Evolutionary conservation across 768 basidiomycete genomes (phyloP), one percentile per base, ranked within the genome.

Genomic region (Floccularia luteovirens): DNA sequence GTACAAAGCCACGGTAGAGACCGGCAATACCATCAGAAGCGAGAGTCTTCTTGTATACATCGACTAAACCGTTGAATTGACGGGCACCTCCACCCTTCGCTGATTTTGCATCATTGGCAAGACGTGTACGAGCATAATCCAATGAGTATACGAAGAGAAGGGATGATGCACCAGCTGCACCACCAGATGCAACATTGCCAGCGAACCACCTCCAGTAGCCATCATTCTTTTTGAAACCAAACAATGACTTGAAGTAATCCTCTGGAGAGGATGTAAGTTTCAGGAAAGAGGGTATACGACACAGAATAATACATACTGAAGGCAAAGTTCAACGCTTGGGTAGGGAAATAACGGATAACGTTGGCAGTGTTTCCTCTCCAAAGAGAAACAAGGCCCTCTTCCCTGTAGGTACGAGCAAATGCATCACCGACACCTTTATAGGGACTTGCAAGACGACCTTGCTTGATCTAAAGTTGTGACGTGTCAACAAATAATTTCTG

Each of bases 361-460:
- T 99, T 99, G 79, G 96, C 94, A 43, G 94, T 98, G 82, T 99
- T 99, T 67, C 96, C 96, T 72, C 96, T 75, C 96, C 96, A 98
- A 58, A 99, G 74, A 16, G 96, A 87, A 47, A 91, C 74, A 39
- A 96, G 69, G 64, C 96, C 96, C 75, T 99, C 96, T 12, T 97
- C 94, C 51, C 64, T 69, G 77, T 93, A 94, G 43, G 93, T 97
- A 50, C 96, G 89, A 47, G 50, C 28, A 61, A 96, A 96, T 54
- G 93, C 96, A 69, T 98, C 96, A 43, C 58, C 65, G 52, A 99
- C 74, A 59, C 96, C 96, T 78, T 93, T 93, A 84, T 99, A 98
- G 24, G 96, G 96, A 48, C 79, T 69, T 42, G 89, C 72, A 42
- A 98, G 85, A 77, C 96, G 96, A 57, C 96, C 96, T 70, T 97